Evolutionary conservation across 768 basidiomycete species (phyloP).

Genomic region (Pleurotus sapidus): DNA sequence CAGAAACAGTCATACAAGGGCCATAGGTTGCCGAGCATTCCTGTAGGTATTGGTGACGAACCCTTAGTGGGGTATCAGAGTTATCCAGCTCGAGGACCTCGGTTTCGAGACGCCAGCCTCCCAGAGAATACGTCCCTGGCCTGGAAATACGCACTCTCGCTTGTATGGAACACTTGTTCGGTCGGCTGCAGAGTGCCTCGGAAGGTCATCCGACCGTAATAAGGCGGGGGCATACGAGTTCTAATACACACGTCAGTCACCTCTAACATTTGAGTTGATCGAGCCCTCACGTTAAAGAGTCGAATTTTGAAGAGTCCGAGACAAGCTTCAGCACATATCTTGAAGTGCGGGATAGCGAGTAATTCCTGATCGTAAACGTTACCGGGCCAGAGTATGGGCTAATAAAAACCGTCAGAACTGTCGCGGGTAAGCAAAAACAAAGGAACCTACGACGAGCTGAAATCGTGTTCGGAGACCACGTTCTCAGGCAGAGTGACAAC

Average conservation of each 20-base stretch:
- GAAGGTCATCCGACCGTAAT: slow-evolving; percentile 65
- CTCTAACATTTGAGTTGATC: background rate
- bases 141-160: slow-evolving; percentile 58
- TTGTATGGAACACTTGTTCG: slow-evolving; percentile 36
- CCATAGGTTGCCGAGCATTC: slow-evolving; percentile 24
- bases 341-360: slow-evolving; percentile 62
- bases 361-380: slow-evolving; percentile 62
- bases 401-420: background rate
- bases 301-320: slow-evolving; percentile 15
- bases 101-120: slow-evolving; percentile 68
- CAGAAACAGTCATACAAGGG: slow-evolving; percentile 29
- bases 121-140: slow-evolving; percentile 63
- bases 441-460: slow-evolving; percentile 60
- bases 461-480: slow-evolving; percentile 56
- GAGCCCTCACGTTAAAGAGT: slow-evolving; percentile 22
- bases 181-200: slow-evolving; percentile 56
- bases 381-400: slow-evolving; percentile 59
- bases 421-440: slow-evolving; percentile 1
- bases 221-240: slow-evolving; percentile 47
- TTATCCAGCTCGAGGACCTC: slow-evolving; percentile 44
- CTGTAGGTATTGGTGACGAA: slow-evolving; percentile 34
- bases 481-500: slow-evolving; percentile 46
- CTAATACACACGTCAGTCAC: slow-evolving; percentile 23
- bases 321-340: slow-evolving; percentile 55
- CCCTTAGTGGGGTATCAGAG: slow-evolving; percentile 10